Evolutionary conservation across 345 rosid genomes (phyloP), one percentile per base, ranked within the genome.

Genomic region (Reutealis trisperma): DNA sequence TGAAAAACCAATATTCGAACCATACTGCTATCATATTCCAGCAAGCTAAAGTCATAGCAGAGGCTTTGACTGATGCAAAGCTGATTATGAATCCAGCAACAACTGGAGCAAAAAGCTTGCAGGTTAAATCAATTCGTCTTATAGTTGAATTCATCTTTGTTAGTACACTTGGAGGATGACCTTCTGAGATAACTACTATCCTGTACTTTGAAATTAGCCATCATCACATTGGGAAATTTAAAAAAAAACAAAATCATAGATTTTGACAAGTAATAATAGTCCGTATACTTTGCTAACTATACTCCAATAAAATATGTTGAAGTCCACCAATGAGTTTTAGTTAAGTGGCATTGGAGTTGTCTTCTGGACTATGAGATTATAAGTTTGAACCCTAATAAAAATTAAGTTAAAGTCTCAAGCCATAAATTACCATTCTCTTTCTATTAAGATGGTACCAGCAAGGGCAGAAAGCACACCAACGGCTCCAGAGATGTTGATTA

Each of bases 91-190:
- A 77, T 71, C 98, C 97, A 0, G 91, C 84, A 21, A 87, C 71
- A 2, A 92, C 93, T 2, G 99, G 99, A 72, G 97, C 94, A 4
- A 92, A 77, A 82, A 93, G 86, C 90, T 95, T 95, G 74, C 96
- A 88, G 72, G 84, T 84, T 72, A 93, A 80, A 77, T 95, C 99
- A 14, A 90, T 90, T 79, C 99, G 80, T 83, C 98, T 88, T 37
- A 92, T 84, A 16, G 80, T 82, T 12, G 97, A 90, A 44, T 95
- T 95, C 86, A 92, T 92, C 71, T 75, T 78, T n/a, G 97, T 90
- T 75, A 90, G 83, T 25, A 82, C 81, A 11, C 16, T 73, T 57
- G 90, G 90, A 58, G 91, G 76, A 82, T 83, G 79, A 63, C 87
- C 91, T 81, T 93, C 91, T 10, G 98, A 89, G 70, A 93, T 90